Percentiles rank a stretch among this genome's conserved stretches.
Evolutionary conservation across 1,284 basidiomycete species (phyloP).

Genomic region (Boletus smithii): DNA sequence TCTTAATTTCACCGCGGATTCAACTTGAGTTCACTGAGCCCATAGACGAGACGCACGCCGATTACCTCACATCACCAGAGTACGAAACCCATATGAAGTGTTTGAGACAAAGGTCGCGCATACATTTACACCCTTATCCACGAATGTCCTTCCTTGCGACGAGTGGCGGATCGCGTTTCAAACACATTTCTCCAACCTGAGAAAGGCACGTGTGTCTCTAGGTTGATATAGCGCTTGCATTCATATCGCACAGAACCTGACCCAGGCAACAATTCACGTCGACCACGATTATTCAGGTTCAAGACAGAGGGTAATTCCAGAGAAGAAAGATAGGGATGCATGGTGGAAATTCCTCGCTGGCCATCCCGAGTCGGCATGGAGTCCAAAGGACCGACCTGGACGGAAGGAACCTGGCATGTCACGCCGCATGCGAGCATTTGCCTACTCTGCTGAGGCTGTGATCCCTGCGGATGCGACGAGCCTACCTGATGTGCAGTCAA

Average conservation of each 20-base stretch:
- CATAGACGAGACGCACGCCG: conserved; percentile 61
- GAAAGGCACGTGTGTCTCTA: conserved; percentile 43
- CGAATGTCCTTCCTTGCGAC: conserved; percentile 48
- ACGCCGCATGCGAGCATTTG: conserved; percentile 37
- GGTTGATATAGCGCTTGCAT: background rate
- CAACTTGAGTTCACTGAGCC: conserved; percentile 5
- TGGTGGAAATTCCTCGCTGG: conserved; percentile 80
- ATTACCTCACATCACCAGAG: conserved; percentile 61
- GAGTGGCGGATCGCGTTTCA: conserved; percentile 62
- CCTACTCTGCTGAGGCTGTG: conserved; percentile 27
- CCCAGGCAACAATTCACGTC: conserved; percentile 57
- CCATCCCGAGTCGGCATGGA: conserved; percentile 64
- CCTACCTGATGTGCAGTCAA: conserved; percentile 5
- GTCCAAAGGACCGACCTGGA: conserved; percentile 34
- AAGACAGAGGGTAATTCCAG: conserved; percentile 49
- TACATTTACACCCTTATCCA: conserved; percentile 17
- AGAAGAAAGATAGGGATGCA: conserved; percentile 62
- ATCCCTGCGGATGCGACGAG: conserved; percentile 6
- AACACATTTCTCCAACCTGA: conserved; percentile 59
- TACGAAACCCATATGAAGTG: conserved; percentile 60
- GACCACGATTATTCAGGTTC: conserved; percentile 30
- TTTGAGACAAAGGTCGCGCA: conserved; percentile 24
- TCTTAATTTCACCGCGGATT: conserved; percentile 15
- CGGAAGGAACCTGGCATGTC: conserved; percentile 24
- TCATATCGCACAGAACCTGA: conserved; percentile 50